Percentiles rank a stretch among this genome's conserved stretches.
Evolutionary conservation across 768 basidiomycete species (phyloP).

Genomic region (Psilocybe sp.): DNA sequence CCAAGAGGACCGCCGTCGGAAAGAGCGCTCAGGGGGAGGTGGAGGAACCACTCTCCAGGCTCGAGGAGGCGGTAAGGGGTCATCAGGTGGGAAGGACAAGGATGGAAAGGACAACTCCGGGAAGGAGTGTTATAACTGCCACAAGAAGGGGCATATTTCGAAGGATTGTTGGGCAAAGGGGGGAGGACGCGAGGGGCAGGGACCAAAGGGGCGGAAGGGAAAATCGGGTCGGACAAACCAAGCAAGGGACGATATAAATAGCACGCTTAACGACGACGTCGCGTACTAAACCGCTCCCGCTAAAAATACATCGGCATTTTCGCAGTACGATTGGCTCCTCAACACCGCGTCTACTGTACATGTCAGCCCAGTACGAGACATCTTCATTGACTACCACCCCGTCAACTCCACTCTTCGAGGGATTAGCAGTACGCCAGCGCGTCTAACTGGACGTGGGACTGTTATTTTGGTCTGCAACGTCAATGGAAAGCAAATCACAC

Average conservation of each 20-base stretch:
- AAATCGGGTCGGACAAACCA: conserved; percentile 8
- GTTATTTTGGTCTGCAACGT: conserved; percentile 16
- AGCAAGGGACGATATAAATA: conserved; percentile 3
- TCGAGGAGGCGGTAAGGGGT: background rate
- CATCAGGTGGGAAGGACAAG: background rate
- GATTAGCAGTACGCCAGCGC: too few relatives aligned
- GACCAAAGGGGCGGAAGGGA: conserved; percentile 17
- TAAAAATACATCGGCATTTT: conserved; percentile 4
- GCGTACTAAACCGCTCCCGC: background rate
- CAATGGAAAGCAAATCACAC: conserved; percentile 11
- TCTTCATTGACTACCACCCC: conserved; percentile 12
- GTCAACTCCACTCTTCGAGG: background rate
- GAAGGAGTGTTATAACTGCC: conserved; percentile 23
- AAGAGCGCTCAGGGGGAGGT: background rate
- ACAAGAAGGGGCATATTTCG: conserved; percentile 26
- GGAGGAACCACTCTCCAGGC: background rate
- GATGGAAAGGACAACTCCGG: background rate
- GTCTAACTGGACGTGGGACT: conserved; percentile 10
- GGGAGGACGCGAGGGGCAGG: conserved; percentile 32
- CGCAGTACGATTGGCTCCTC: conserved; percentile 16
- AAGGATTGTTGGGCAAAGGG: conserved; percentile 22
- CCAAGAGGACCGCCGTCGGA: conserved; percentile 10
- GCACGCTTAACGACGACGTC: conserved; percentile 3
- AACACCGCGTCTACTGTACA: conserved; percentile 16
- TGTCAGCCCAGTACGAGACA: conserved; percentile 11